Base-by-base conservation (phyloP, 2,329 filamentous ascomycete genomes). In the Colletotrichum melonis region DNA sequence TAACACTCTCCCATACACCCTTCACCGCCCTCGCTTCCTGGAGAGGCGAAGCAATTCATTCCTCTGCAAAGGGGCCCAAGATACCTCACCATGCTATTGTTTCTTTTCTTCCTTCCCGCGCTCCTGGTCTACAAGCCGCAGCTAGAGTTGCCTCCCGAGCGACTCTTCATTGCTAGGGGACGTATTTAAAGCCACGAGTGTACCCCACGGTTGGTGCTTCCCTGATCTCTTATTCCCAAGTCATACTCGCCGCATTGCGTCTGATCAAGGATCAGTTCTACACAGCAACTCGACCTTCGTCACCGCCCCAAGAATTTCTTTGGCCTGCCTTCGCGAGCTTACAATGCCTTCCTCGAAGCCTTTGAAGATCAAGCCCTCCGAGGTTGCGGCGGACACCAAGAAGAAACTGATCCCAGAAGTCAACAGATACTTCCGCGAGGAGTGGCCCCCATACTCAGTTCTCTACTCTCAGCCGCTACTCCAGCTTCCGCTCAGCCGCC, bases 321-420 rank as follows among this genome's bases (percentile, higher is more conserved):
- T 24, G 19, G 14, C 16, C 55, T 52, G 30, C 42, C 12, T 14
- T 26, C 35, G 19, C 57, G n/a, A 56, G 49, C 38, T n/a, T 54
- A 32, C 22, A 49, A 75, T 75, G 73, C 73, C 74, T 28, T 75
- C 74, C 16, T 73, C 73, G 30, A 76, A 75, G 78, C 86, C 87
- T 62, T 85, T 88, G 67, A 91, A 88, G 81, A 88, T 88, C 58
- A 92, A 91, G 81, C 89, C 91, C 14, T 90, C 92, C 54, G 92
- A 94, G 76, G 90, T 95, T 67, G 93, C 93, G 67, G 89, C 90
- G 30, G 92, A 94, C 80, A 92, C 92, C n/a, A 94, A 94, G 82
- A 88, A 87, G 77, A 88, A 88, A 72, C 93, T 92, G 79, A 92
- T 94, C 75, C 92, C 92, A 19, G 84, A 88, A 75, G 90, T 94